These are phyloP conservation scores for Pleurotus pulmonarius DNA, from an alignment of 768 basidiomycete species.

Conservation along the genomic window DNA sequence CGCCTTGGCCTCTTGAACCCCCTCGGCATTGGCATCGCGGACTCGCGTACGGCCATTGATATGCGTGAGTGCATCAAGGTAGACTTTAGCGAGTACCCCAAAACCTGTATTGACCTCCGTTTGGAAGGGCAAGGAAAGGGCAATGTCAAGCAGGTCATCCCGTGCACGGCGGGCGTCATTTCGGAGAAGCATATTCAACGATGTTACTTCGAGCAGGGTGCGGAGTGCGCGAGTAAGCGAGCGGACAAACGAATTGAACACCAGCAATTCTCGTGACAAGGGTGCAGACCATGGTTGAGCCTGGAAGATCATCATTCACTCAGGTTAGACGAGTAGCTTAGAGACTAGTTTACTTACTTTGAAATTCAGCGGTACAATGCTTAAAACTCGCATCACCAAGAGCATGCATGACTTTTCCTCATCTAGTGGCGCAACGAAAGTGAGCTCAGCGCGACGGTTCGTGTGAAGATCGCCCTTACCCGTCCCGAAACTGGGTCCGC, in stretches of 20 bases:
- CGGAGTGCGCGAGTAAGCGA: slow-evolving; percentile 88
- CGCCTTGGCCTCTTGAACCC: slow-evolving; percentile 77
- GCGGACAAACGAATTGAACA: slow-evolving; percentile 97
- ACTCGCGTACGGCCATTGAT: slow-evolving; percentile 79
- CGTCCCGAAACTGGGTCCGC: slow-evolving; percentile 91
- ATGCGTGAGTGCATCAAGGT: slow-evolving; percentile 89
- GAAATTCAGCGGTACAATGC: slow-evolving; percentile 93
- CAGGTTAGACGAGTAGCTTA: slow-evolving; percentile 1
- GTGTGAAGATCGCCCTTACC: slow-evolving; percentile 50
- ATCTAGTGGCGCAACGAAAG: slow-evolving; percentile 44
- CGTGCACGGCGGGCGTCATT: slow-evolving; percentile 82
- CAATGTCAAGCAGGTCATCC: slow-evolving; percentile 90
- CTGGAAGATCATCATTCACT: slow-evolving; percentile 33
- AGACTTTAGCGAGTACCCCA: slow-evolving; percentile 95
- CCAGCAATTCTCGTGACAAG: slow-evolving; percentile 90
- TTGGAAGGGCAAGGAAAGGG: slow-evolving; percentile 92
- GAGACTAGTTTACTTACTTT: slow-evolving; percentile 52
- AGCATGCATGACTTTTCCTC: slow-evolving; percentile 94
- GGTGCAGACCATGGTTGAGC: slow-evolving; percentile 93
- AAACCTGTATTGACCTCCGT: slow-evolving; percentile 97
- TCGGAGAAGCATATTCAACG: slow-evolving; percentile 90
- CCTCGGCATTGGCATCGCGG: slow-evolving; percentile 71
- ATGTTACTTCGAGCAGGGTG: slow-evolving; percentile 85
- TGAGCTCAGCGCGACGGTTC: slow-evolving; percentile 8
- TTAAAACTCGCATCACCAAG: slow-evolving; percentile 93